A percentile compares a stretch with the other conserved stretches of the same genome.
These are phyloP conservation scores for Suillus brevipes DNA, from an alignment of 768 basidiomycete genomes.

Conservation along the genomic window DNA sequence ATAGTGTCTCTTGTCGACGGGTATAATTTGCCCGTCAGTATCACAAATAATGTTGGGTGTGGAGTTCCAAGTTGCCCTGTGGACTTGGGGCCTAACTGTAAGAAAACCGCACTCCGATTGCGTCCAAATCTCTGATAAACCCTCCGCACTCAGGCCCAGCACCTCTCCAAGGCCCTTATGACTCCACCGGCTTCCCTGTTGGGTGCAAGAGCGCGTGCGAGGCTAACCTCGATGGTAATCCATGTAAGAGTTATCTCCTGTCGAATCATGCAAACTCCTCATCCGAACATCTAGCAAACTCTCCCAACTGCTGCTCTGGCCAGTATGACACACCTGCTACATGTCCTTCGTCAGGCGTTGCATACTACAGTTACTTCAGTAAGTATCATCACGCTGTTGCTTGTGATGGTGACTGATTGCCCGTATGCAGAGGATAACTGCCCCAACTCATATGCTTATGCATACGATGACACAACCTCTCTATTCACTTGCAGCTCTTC, in stretches of 20 bases:
- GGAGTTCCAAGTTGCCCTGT: slow-evolving; percentile 57
- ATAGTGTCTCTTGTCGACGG: slow-evolving; percentile 68
- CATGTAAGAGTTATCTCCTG: slow-evolving; percentile 22
- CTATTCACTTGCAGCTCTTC: slow-evolving; percentile 43
- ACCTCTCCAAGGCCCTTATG: slow-evolving; percentile 51
- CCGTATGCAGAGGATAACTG: slow-evolving; percentile 37
- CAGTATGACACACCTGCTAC: slow-evolving; percentile 49
- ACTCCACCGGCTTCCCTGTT: slow-evolving; percentile 52
- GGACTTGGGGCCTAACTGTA: slow-evolving; percentile 61
- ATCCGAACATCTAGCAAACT: slow-evolving; percentile 42
- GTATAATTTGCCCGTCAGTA: slow-evolving; percentile 59
- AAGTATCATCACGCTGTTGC: slow-evolving; percentile 6
- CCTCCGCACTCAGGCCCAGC: slow-evolving; percentile 42
- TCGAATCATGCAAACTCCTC: not conserved
- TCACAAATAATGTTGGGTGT: slow-evolving; percentile 58
- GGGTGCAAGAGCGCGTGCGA: slow-evolving; percentile 64
- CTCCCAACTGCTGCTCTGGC: slow-evolving; percentile 67
- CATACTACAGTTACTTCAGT: slow-evolving; percentile 50
- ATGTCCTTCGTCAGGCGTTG: slow-evolving; percentile 51
- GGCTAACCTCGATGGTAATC: slow-evolving; percentile 36
- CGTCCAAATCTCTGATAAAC: not conserved
- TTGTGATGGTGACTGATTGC: slow-evolving; percentile 6
- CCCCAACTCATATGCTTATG: slow-evolving; percentile 51
- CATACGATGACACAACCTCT: slow-evolving; percentile 51
- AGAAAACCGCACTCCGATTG: slow-evolving; percentile 4